phyloP scores from a whole-genome alignment of 768 basidiomycete genomes.

The Amanita subjunquillea region DNA sequence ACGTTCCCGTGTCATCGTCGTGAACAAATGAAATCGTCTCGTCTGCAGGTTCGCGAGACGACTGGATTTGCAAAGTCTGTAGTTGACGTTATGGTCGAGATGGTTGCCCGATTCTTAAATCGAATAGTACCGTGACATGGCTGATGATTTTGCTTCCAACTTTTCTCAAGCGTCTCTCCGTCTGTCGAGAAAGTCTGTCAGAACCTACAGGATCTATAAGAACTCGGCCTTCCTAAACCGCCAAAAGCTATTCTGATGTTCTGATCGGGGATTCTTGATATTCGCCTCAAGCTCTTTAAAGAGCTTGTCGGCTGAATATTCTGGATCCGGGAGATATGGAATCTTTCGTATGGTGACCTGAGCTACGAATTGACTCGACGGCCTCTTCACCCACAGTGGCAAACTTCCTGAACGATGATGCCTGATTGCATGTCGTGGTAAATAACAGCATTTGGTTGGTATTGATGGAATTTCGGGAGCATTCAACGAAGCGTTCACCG shows the following conservation, averaged over 20 bases:
- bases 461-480: not conserved
- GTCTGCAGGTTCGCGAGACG: not conserved
- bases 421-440: not conserved
- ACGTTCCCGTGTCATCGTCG: not conserved
- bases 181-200: not conserved
- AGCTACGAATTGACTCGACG: not conserved
- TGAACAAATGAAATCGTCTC: not conserved
- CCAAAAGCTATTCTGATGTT: not conserved
- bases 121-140: not conserved
- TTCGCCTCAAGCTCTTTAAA: not conserved
- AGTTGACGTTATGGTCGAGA: not conserved
- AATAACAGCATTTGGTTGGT: not conserved
- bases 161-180: not conserved
- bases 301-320: not conserved
- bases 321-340: not conserved
- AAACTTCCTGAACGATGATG: not conserved
- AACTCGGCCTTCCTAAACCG: not conserved
- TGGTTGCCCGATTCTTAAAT: not conserved
- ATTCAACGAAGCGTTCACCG: not conserved
- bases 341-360: not conserved
- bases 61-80: not conserved
- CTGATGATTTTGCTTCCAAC: not conserved
- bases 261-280: not conserved
- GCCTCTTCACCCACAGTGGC: not conserved
- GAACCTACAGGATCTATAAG: not conserved